A percentile compares a stretch with the other conserved stretches of the same genome.
Evolutionary conservation across 352 stramenopile genomes (phyloP).

Genomic region (Phytophthora gonapodyides): DNA sequence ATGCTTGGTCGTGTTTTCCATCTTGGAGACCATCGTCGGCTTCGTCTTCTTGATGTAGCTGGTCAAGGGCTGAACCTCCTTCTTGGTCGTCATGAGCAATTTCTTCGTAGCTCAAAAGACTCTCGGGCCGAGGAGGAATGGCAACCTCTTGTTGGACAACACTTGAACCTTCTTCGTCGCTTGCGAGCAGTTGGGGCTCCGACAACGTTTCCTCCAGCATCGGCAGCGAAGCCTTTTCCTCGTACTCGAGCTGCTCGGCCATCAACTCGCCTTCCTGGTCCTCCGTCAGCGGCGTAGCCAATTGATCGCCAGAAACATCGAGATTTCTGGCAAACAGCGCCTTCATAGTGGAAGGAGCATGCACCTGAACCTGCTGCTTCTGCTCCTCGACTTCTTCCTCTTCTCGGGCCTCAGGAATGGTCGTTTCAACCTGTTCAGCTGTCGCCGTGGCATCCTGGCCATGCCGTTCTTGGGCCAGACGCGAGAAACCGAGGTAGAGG

Average conservation of each 20-base stretch:
- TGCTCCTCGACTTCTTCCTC: neutral
- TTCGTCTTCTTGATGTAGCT: no score
- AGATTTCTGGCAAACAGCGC: no score
- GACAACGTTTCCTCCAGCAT: neutral
- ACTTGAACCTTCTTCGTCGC: neutral
- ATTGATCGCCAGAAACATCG: no score
- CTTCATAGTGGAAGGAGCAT: neutral
- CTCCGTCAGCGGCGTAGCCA: neutral
- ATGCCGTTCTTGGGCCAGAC: slow-evolving; percentile 51
- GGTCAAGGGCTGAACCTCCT: no score
- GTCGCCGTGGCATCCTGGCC: no score
- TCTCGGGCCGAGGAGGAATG: no score
- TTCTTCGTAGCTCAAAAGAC: no score
- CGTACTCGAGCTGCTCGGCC: slow-evolving; percentile 7
- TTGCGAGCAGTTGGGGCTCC: slow-evolving; percentile 2
- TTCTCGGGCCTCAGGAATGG: slow-evolving; percentile 7
- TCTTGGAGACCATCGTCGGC: no score
- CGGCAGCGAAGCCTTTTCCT: slow-evolving; percentile 11
- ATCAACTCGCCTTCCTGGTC: neutral
- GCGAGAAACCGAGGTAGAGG: slow-evolving; percentile 56
- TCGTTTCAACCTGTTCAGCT: neutral
- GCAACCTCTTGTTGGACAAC: no score
- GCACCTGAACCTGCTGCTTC: neutral
- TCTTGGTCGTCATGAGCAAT: no score
- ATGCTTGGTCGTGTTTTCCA: neutral